Base-by-base conservation (phyloP, 495 filamentous ascomycete species). In the Chaetomium cochliodes region DNA sequence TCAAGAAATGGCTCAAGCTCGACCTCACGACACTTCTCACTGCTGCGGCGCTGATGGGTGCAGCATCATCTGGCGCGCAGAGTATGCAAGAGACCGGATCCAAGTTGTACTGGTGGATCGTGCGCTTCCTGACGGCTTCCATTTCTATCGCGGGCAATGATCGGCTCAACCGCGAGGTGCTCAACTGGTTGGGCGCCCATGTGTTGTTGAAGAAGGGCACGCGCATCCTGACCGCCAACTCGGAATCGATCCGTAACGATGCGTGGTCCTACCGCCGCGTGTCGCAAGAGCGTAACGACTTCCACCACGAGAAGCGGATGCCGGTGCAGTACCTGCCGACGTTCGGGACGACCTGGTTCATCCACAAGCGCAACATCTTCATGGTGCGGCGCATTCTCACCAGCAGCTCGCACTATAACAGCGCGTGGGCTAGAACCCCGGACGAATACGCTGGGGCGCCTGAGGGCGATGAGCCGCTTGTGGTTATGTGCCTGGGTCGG, bases 321-420 rank as follows among this genome's bases (percentile, higher is more conserved):
- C 74, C 78, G 15, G 72, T 81, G 18, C 76, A 79, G 63, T 81
- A 81, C 61, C 70, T 79, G 11, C 80, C 80, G 25, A 78, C 77
- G 9, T 82, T 79, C 49, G 78, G 77, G 13, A 74, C 73, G 0
- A 76, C 76, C 0, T 79, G 76, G 75, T 80, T 81, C 65, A 70
- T 76, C 67, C 65, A 77, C 64, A 67, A 70, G n/a, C 71, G 77
- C 23, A 72, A 69, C 61, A n/a, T 82, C 42, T 80, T 80, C 56
- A 72, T 81, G 55, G 72, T 79, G 25, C 67, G 69, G 5, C 74
- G 78, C n/a, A 71, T 77, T 22, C 64, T 78, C 37, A 68, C 71
- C 8, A 33, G 39, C 39, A 67, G 61, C 46, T 55, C 61, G 18
- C 64, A 64, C n/a, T 68, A 65, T 54, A 33, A 64, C 60, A 67